Base-by-base conservation (phyloP, 441 rosid species). In the Theobroma grandiflorum region DNA sequence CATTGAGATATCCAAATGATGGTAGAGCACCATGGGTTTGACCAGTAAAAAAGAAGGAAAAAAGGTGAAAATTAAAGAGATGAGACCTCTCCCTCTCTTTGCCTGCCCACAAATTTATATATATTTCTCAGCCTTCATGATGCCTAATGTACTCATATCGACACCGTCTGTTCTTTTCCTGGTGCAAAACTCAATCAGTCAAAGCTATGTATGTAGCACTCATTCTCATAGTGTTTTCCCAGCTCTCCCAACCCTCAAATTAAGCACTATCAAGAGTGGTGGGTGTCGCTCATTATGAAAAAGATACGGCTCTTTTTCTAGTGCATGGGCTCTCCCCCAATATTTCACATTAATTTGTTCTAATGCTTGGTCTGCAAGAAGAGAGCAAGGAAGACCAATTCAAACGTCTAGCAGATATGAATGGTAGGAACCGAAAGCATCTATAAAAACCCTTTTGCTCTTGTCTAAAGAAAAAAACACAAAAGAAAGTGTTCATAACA, bases 1-100 rank as follows among this genome's bases (percentile, higher is more conserved):
- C 69, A 84, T 74, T 82, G 82, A 84, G 79, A 81, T 79, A 81
- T 79, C 81, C 77, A 86, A 86, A 86, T 86, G 85, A 86, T 86
- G 88, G 74, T 78, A 53, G 72, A 22, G 67, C 82, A 75, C 81
- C 72, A 75, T 40, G 74, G 59, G 57, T 82, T 86, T 81, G 86
- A 83, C 88, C 79, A 69, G 67, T 71, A 65, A 65, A 71, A 42
- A 45, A 70, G 53, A 66, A 55, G 52, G 26, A 15, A 22, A 9
- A 79, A 82, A 73, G 57, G 43, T 14, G n/a, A n/a, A 14, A 75
- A 78, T 69, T 22, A 76, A 66, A 37, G 57, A 73, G 47, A 31
- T 47, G 6, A 31, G 63, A 50, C 70, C 26, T 38, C 26, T 20
- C 10, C 43, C 62, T 49, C 79, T 33, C 58, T 77, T 78, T 70